Percentiles rank a stretch among this genome's conserved stretches.
These are phyloP conservation scores for Aspergillus amoenus DNA, from an alignment of 2,329 filamentous ascomycete species.

Conservation along the genomic window DNA sequence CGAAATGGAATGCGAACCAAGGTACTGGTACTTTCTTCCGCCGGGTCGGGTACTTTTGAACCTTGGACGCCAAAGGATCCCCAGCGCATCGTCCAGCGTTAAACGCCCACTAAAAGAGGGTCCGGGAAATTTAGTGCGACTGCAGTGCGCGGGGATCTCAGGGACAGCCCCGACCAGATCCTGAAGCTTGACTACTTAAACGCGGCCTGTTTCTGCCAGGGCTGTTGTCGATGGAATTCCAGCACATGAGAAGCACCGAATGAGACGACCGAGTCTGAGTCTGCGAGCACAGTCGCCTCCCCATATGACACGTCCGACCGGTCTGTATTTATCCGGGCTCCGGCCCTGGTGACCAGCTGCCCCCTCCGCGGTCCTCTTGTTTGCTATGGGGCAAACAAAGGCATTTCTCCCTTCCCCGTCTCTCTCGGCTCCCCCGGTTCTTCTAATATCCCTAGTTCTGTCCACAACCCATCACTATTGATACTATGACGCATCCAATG, in stretches of 20 bases:
- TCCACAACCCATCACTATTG: no score
- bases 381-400: neutral
- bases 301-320: neutral
- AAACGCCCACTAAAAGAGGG: slow-evolving; percentile 3
- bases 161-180: neutral
- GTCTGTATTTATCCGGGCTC: slow-evolving; percentile 8
- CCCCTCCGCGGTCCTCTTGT: neutral
- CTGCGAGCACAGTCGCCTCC: neutral
- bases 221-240: neutral
- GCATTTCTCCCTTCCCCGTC: neutral
- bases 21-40: slow-evolving; percentile 5
- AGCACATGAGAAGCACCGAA: no score
- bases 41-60: slow-evolving; percentile 1
- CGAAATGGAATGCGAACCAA: neutral
- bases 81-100: neutral
- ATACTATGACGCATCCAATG: slow-evolving; percentile 1
- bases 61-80: slow-evolving; percentile 1
- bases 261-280: neutral
- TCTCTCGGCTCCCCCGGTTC: neutral
- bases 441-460: neutral
- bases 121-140: neutral
- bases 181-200: neutral
- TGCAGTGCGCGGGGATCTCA: neutral
- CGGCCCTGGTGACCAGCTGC: neutral
- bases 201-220: neutral